Evolutionary conservation across 441 rosid genomes (phyloP), one percentile per base, ranked within the genome.

Genomic region (Hura crepitans): DNA sequence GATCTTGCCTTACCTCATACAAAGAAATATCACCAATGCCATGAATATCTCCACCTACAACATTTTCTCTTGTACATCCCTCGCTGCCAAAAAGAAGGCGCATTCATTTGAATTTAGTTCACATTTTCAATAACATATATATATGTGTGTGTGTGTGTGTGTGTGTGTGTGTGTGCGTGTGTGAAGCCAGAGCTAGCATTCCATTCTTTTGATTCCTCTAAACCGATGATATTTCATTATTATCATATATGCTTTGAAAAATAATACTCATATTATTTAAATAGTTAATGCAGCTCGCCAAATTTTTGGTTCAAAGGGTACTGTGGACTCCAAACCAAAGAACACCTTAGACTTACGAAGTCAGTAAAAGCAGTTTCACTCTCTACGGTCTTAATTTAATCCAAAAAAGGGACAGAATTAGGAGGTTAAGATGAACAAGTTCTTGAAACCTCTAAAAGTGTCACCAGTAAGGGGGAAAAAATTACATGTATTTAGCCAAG

Each of bases 401-500:
- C 33, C 33, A 49, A 46, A 46, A 45, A 6, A 46, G 27, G 15
- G 18, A 31, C 6, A 20, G n/a, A 49, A 65, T 49, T 68, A 18
- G 11, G 14, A 55, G 25, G n/a, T 27, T 12, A 39, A 20, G 12
- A 22, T 22, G 15, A 20, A 4, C 50, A 56, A 30, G 14, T 20
- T 1, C 15, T 54, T 1, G 39, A 56, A 33, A 35, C 30, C n/a
- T 25, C 10, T 28, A 27, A 47, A 23, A 14, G 18, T 6, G 59
- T 2, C 8, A 71, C 55, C 15, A 35, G 8, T 33, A 20, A 20
- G n/a, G n/a, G n/a, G n/a, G 53, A 69, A 22, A 72, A 73, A 12
- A 88, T 77, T 84, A 92, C 96, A 86, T 73, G 70, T 84, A 87
- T 56, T 78, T 75, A 33, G 81, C 74, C 70, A 90, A 80, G 82